These are phyloP conservation scores for Termitomyces sp. DNA, from an alignment of 768 basidiomycete genomes.

Conservation along the genomic window DNA sequence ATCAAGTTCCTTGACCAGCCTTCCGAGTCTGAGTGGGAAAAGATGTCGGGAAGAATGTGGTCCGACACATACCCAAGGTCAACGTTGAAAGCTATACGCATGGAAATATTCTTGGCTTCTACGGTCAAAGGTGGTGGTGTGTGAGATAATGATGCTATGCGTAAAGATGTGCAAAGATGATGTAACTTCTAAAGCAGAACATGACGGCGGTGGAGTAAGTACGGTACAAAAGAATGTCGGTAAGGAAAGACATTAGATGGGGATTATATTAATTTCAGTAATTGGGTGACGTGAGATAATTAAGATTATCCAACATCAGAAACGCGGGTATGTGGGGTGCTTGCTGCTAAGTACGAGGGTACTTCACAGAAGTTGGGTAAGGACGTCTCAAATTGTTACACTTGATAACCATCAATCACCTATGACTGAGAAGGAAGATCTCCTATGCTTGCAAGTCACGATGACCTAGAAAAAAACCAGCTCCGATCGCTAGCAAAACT, in stretches of 20 bases:
- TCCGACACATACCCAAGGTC: no score
- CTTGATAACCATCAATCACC: not conserved
- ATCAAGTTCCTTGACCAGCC: no score
- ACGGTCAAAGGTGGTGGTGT: not conserved
- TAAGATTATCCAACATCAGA: not conserved
- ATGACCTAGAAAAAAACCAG: slow-evolving; percentile 10
- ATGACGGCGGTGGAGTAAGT: not conserved
- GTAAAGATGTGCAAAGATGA: not conserved
- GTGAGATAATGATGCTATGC: no score
- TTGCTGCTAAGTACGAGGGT: not conserved
- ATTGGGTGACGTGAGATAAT: not conserved
- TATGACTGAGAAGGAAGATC: slow-evolving; percentile 4
- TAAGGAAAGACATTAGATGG: not conserved
- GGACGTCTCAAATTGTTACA: not conserved
- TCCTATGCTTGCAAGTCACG: slow-evolving; percentile 1
- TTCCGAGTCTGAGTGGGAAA: no score
- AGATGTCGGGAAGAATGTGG: not conserved
- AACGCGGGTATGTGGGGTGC: not conserved
- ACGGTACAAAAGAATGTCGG: not conserved
- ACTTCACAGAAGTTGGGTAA: not conserved
- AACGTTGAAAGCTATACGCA: not conserved
- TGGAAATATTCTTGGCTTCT: no score
- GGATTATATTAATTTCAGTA: not conserved
- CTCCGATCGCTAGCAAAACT: slow-evolving; percentile 4
- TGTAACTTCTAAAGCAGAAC: not conserved